phyloP scores from a whole-genome alignment of 148 eudicot species.

The Nyssa sinensis region DNA sequence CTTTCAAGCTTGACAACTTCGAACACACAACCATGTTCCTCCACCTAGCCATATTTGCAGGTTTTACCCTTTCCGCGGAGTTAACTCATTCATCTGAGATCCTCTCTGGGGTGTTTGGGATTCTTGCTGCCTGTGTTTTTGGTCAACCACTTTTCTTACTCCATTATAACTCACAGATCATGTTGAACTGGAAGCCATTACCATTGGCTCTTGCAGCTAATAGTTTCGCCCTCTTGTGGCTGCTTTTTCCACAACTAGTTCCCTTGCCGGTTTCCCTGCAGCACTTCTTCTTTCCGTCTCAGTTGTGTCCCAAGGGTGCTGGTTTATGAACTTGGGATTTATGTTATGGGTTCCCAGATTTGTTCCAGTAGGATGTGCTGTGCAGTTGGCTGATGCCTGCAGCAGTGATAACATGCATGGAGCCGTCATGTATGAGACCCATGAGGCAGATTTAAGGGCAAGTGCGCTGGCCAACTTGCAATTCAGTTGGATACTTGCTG shows the following conservation, averaged over 20 bases:
- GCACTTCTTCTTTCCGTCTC: constrained; percentile 58
- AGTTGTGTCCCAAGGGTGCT: constrained; percentile 71
- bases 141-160: constrained; percentile 69
- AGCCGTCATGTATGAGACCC: constrained; percentile 53
- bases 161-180: constrained; percentile 93
- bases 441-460: constrained; percentile 65
- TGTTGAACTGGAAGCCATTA: constrained; percentile 79
- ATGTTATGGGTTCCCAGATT: constrained; percentile 72
- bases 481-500: constrained; percentile 87
- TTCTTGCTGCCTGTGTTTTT: constrained; percentile 67
- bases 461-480: constrained; percentile 78
- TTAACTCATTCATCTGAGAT: constrained; percentile 31
- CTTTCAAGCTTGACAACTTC: constrained; percentile 55
- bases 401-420: constrained; percentile 31
- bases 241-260: constrained; percentile 36
- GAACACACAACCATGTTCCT: constrained; percentile 90
- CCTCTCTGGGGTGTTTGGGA: constrained; percentile 43
- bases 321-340: constrained; percentile 84
- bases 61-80: constrained; percentile 58
- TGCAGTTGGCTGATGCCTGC: constrained; percentile 17
- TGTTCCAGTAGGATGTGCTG: constrained; percentile 58
- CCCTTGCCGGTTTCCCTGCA: constrained; percentile 50
- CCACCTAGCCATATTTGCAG: constrained; percentile 63
- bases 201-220: constrained; percentile 75
- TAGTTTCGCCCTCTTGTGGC: constrained; percentile 55